Evolutionary conservation across 2,329 filamentous ascomycete genomes (phyloP), one percentile per base, ranked within the genome.

Genomic region (Xylaria sp.): DNA sequence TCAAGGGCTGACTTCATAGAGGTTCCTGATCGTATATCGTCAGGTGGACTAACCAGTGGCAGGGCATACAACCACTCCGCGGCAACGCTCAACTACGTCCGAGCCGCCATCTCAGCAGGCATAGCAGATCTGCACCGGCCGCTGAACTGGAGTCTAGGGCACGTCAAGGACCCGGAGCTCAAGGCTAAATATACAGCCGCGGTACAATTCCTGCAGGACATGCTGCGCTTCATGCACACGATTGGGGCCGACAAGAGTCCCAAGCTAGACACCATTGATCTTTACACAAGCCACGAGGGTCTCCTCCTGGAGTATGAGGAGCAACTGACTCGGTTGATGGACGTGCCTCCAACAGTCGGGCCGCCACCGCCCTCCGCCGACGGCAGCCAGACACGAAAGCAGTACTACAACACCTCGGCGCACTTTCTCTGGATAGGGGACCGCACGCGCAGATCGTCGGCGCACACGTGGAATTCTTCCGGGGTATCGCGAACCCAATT

Each of bases 371-470:
- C 71, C 5, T 66, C 71, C 50, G 73, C 71, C 51, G 74, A 73
- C 33, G 67, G 71, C 43, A 71, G 72, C 59, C 67, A 73, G 43
- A 69, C 78, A 53, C 75, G 77, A 15, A 86, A 86, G 72, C 88
- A 89, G 72, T 96, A 92, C 84, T 98, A 96, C 80, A 91, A 97
- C 78, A 98, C 94, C 0, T 96, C 92, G 4, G 92, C 92, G 0
- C 95, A 99, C 76, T 98, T 99, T 81, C 85, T 99, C 76, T 99
- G 95, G 95, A 96, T 99, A 71, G 95, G 95, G 57, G 95, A 99
- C 78, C 91, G 95, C 68, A 99, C 95, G 1, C 88, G 95, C 94
- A 98, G 78, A 87, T 97, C 47, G 91, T 95, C 74, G 92, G 94
- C 70, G 94, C 91, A 0, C 95, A 99, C 77, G 91, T 99, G 65